Evolutionary conservation across 2,329 filamentous ascomycete species (phyloP), one percentile per base, ranked within the genome.

Genomic region (Scolecobasidium constrictum): DNA sequence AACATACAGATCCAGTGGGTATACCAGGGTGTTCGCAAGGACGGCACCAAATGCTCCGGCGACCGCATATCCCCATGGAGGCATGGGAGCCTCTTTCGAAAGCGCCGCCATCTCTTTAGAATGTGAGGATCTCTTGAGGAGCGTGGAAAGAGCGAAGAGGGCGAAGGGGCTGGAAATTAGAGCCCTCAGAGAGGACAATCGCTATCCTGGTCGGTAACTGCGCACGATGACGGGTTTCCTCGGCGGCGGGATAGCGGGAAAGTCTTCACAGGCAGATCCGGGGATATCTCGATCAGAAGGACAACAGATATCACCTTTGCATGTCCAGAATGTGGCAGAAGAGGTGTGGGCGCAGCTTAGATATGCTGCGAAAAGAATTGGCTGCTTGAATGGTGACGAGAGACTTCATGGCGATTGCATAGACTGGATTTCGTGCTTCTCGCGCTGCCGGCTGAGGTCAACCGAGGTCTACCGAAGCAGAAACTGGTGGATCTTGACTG

Each of bases 41-140:
- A 96, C 86, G 37, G 92, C 92, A 48, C 92, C 92, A 16, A 86
- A 85, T 41, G 92, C 86, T 55, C 92, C 92, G 49, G 92, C 90
- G 51, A 94, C 78, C 43, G 92, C 92, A 58, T 82, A 81, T 43
- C 88, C 90, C 90, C 90, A 96, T 43, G 92, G 85, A 34, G 92
- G 87, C 46, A 96, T 76, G 51, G 70, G 69, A 42, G 70, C 70
- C 49, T 78, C 72, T 62, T 87, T 90, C 31, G 73, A 75, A 57
- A 71, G 69, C 45, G 64, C 68, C 44, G 69, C 60, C 73, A 77
- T 77, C 33, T 47, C 44, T 34, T 11, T 4, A 18, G 4, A 19
- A 3, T 11, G 11, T 18, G 3, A 20, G 17, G 17, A 18, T 3
- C 17, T 35, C n/a, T 16, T 18, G 35, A 33, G 13, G 20, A 18